These are phyloP conservation scores for Canna indica DNA, from an alignment of 176 grass and related monocot genomes.

Conservation along the genomic window DNA sequence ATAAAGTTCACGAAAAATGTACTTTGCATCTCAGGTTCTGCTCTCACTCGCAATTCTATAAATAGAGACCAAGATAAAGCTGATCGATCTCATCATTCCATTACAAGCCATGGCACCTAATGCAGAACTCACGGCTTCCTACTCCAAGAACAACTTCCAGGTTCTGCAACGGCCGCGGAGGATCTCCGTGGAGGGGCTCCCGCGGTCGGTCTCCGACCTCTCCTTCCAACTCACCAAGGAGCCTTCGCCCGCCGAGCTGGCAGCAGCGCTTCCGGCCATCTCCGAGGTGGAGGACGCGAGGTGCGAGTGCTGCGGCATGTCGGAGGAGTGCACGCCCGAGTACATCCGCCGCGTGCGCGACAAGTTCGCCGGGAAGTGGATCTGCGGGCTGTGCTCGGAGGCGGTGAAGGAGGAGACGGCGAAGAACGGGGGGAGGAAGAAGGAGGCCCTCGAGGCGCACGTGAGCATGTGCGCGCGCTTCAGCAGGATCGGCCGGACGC, in stretches of 20 bases:
- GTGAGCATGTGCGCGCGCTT: constrained; percentile 50
- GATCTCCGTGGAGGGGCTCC: constrained; percentile 74
- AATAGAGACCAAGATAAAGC: no score
- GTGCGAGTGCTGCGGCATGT: constrained; percentile 84
- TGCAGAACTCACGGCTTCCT: constrained; percentile 33
- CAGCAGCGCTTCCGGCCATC: constrained; percentile 31
- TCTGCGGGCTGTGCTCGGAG: constrained; percentile 78
- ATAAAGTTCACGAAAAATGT: constrained; percentile 28
- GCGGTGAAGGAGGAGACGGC: constrained; percentile 63
- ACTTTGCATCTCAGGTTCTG: no score
- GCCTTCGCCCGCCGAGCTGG: neutral
- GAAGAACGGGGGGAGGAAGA: constrained; percentile 25
- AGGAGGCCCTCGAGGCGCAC: constrained; percentile 47
- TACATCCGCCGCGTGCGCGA: constrained; percentile 64
- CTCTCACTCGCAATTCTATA: no score
- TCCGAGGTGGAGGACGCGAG: constrained; percentile 53
- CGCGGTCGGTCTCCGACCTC: constrained; percentile 67
- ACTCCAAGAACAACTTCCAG: neutral
- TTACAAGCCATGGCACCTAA: constrained; percentile 62
- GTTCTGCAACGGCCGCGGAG: constrained; percentile 29
- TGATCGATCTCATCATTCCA: no score
- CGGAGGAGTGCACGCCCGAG: constrained; percentile 77
- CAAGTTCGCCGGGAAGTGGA: constrained; percentile 68
- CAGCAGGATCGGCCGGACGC: constrained; percentile 65
- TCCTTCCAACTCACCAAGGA: constrained; percentile 51